Conservation (phyloP, 2,329 filamentous ascomycete species). For the Chaetomium olivaceum region DNA sequence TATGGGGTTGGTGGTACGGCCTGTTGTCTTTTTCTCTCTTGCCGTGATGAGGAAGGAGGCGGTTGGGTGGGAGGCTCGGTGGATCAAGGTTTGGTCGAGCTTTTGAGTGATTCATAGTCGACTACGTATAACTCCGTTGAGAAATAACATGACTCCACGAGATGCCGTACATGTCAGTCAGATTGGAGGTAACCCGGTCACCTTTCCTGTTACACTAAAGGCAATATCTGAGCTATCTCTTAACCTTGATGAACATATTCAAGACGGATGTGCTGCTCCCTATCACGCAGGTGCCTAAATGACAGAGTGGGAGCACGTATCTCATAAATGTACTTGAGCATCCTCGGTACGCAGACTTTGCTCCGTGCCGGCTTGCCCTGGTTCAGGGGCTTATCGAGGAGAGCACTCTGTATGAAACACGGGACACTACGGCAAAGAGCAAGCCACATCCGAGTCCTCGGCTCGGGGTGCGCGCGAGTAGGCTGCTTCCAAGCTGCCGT, state of each 20-base stretch:
- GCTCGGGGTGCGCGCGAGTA: background rate
- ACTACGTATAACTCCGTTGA: background rate
- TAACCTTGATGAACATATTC: background rate
- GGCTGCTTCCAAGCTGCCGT: background rate
- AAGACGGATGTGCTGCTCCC: background rate
- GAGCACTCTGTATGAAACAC: background rate
- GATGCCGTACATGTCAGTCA: background rate
- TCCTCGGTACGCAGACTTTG: background rate
- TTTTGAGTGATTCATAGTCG: background rate
- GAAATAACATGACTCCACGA: background rate
- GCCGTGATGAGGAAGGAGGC: background rate
- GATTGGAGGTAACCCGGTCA: background rate
- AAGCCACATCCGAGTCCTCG: constrained; percentile 14
- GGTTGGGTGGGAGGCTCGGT: background rate
- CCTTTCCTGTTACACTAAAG: background rate
- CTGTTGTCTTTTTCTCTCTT: background rate
- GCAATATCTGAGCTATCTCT: background rate
- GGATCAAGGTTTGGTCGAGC: background rate
- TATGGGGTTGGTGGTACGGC: background rate
- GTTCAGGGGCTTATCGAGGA: background rate
- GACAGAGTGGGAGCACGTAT: background rate
- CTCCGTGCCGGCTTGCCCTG: background rate
- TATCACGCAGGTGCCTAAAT: background rate
- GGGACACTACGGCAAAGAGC: background rate
- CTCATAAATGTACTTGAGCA: background rate